A percentile compares a stretch with the other conserved stretches of the same genome.
Evolutionary conservation across 352 stramenopile genomes (phyloP).

Genomic region (Phytophthora foliorum): DNA sequence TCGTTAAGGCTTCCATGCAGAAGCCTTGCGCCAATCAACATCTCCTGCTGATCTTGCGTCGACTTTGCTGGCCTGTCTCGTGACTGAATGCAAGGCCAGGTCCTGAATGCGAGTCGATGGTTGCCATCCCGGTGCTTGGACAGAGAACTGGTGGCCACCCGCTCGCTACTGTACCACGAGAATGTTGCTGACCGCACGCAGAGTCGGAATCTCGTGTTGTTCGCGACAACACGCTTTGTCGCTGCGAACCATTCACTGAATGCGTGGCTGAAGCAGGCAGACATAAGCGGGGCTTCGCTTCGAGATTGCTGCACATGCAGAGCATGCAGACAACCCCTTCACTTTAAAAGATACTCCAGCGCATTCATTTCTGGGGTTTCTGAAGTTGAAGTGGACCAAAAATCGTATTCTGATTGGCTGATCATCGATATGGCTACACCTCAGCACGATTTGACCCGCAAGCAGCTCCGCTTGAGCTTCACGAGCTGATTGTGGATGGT

Average conservation of each 20-base stretch:
- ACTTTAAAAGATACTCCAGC: too few species aligned
- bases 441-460: constrained; percentile 21
- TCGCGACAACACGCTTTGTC: constrained; percentile 1
- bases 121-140: constrained; percentile 21
- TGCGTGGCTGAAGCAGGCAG: constrained; percentile 10
- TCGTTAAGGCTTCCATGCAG: not conserved
- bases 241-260: constrained; percentile 15
- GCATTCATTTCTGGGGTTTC: not conserved
- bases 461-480: constrained; percentile 71
- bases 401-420: constrained; percentile 7
- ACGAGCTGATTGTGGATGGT: constrained; percentile 79
- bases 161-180: constrained; percentile 14
- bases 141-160: constrained; percentile 5
- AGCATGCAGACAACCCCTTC: too few species aligned
- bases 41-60: constrained; percentile 22
- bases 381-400: constrained; percentile 28
- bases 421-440: constrained; percentile 14
- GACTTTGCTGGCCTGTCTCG: constrained; percentile 22
- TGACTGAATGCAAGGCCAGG: constrained; percentile 27
- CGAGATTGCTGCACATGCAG: not conserved
- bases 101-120: constrained; percentile 17
- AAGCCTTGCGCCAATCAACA: constrained; percentile 14
- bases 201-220: constrained; percentile 1
- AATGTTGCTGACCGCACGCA: constrained; percentile 8
- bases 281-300: constrained; percentile 4